Base-by-base conservation (phyloP, 495 filamentous ascomycete genomes). In the Glutinoglossum americanum region DNA sequence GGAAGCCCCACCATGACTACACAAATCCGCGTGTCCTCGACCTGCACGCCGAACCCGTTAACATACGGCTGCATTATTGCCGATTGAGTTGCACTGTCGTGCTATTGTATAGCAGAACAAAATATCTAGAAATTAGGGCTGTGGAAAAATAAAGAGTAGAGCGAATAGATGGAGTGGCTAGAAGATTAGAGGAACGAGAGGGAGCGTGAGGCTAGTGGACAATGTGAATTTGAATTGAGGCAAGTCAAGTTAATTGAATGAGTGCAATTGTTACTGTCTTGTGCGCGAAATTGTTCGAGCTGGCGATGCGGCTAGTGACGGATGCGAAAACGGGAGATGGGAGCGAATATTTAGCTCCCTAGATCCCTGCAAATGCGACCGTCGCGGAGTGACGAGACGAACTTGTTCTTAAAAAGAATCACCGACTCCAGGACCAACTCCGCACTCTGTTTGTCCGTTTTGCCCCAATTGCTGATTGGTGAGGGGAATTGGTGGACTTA, bases 1-100 rank as follows among this genome's bases (percentile, higher is more conserved):
- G 92, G 92, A 60, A 98, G 74, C 45, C 92, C 92, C 51, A 98
- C 92, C 92, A 98, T 96, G 57, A 97, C 85, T n/a, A 98, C 89
- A 64, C 89, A 95, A 68, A 98, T 94, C 65, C 83, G 84, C 32
- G 85, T 88, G 64, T 95, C 87, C 72, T 96, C 92, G 60, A 84
- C 85, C 85, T 93, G 81, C 21, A 74, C 66, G 54, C 69, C 70
- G n/a, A 73, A 63, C 41, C 70, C 70, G 55, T 58, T 58, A 47
- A 41, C 26, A 56, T 26, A 44, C 28, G 32, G 54, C 6, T 53
- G 49, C 49, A 53, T 53, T 25, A 13, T 51, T 25, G 21, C 47
- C 23, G 15, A n/a, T 13, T 15, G 19, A 11, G 23, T 25, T 30
- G 11, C 28, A 32, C 28, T 1, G 49, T 30, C 28, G 49, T 5